phyloP scores from a whole-genome alignment of 768 basidiomycete species.

The Termitomyces sp. region DNA sequence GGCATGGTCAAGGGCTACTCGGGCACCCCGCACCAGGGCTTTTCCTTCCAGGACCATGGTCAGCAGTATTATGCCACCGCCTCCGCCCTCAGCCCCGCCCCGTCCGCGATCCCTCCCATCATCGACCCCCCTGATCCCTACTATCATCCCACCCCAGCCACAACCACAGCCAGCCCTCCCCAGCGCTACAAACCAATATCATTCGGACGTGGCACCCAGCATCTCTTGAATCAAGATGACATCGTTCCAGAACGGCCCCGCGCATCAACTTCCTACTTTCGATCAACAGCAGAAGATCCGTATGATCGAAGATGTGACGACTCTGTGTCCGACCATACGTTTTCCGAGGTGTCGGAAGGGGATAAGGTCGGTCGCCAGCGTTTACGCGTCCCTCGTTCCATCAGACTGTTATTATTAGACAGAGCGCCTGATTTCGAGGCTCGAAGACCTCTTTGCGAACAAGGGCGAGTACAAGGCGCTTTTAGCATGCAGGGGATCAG shows the following conservation, averaged over 20 bases:
- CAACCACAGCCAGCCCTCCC: background rate
- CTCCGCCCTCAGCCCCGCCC: no score
- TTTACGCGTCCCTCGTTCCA: background rate
- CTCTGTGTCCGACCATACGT: background rate
- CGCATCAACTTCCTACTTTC: background rate
- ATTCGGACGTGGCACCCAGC: constrained; percentile 7
- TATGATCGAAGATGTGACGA: background rate
- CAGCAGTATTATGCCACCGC: constrained; percentile 3
- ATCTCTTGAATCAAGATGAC: constrained; percentile 4
- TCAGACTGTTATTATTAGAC: background rate
- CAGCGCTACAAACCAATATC: constrained; percentile 5
- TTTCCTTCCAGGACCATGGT: background rate
- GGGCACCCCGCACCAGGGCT: constrained; percentile 2
- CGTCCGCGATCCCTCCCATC: no score
- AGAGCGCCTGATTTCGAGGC: background rate
- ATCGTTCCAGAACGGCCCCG: background rate
- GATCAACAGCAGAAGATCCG: background rate
- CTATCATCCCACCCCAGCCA: background rate
- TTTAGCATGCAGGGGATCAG: background rate
- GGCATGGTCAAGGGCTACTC: constrained; percentile 9
- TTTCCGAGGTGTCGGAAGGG: background rate
- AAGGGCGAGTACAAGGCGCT: background rate
- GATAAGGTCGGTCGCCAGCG: background rate
- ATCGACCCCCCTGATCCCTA: no score
- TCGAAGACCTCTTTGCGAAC: constrained; percentile 1